These are phyloP conservation scores for Gymnopus androsaceus DNA, from an alignment of 1,284 basidiomycete genomes.

Conservation along the genomic window DNA sequence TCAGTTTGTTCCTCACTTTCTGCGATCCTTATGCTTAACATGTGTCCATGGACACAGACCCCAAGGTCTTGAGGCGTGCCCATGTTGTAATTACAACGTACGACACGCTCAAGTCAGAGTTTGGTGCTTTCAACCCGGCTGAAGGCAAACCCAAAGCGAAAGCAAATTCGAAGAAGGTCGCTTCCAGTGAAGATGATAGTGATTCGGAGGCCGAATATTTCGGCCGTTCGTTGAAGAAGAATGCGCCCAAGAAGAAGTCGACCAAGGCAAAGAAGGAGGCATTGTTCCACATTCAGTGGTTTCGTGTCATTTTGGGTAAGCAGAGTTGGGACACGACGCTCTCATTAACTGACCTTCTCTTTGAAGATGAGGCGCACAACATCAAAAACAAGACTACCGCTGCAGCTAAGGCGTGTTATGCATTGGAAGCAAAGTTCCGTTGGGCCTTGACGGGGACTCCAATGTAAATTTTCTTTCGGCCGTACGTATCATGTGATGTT, in stretches of 20 bases:
- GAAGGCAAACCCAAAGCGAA: constrained; percentile 45
- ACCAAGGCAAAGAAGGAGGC: constrained; percentile 55
- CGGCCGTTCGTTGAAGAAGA: constrained; percentile 41
- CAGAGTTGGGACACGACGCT: not conserved
- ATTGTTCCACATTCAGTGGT: constrained; percentile 83
- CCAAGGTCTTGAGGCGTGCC: constrained; percentile 55
- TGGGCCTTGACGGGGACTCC: constrained; percentile 94
- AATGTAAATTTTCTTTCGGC: constrained; percentile 53
- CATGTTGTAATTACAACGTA: constrained; percentile 89
- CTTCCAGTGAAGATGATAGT: constrained; percentile 31
- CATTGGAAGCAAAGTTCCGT: constrained; percentile 75
- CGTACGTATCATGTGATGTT: not conserved
- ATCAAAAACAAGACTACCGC: constrained; percentile 94
- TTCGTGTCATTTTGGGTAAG: constrained; percentile 81
- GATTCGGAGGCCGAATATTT: constrained; percentile 42
- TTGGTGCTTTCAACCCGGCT: constrained; percentile 48
- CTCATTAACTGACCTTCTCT: constrained; percentile 1
- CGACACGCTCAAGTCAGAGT: constrained; percentile 76
- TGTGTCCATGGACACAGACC: constrained; percentile 48
- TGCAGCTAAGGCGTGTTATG: constrained; percentile 80
- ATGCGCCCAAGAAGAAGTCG: constrained; percentile 37
- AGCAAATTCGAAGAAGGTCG: constrained; percentile 34
- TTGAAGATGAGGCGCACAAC: constrained; percentile 92
- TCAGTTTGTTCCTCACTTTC: constrained; percentile 31
- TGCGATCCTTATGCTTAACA: constrained; percentile 1